Conservation (phyloP, 2,329 filamentous ascomycete genomes). For the Madurella mycetomatis region DNA sequence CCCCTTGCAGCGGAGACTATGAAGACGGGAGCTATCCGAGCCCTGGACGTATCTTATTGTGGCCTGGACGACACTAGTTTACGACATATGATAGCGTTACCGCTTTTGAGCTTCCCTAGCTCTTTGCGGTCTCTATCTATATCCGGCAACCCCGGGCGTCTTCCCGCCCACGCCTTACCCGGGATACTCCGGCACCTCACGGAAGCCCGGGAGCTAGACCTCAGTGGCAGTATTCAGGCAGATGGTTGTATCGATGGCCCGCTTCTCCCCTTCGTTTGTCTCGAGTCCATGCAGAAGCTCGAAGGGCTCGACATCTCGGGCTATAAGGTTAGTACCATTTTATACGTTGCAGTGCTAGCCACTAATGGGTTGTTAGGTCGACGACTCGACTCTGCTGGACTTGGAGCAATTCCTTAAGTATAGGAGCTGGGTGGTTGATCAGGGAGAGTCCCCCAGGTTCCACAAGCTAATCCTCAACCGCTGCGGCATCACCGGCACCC, state of each 20-base stretch:
- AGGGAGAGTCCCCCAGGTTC: conserved; percentile 35
- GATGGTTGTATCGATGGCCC: conserved; percentile 41
- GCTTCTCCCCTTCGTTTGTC: conserved; percentile 42
- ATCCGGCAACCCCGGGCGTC: conserved; percentile 49
- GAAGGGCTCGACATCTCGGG: conserved; percentile 53
- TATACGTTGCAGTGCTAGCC: neutral
- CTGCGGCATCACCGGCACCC: conserved; percentile 48
- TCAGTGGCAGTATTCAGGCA: conserved; percentile 48
- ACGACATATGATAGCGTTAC: conserved; percentile 43
- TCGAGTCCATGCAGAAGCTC: conserved; percentile 42
- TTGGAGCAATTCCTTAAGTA: conserved; percentile 42
- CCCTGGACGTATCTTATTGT: conserved; percentile 49
- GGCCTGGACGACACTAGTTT: conserved; percentile 47
- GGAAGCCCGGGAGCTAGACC: conserved; percentile 45
- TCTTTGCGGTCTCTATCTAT: conserved; percentile 47
- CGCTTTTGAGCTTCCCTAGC: conserved; percentile 40
- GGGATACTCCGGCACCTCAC: conserved; percentile 41
- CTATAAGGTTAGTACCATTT: conserved; percentile 39
- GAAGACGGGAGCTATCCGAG: conserved; percentile 35
- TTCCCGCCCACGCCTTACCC: conserved; percentile 45
- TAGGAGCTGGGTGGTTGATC: conserved; percentile 13
- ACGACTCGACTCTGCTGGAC: conserved; percentile 44
- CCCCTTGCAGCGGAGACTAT: conserved; percentile 27
- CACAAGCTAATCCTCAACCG: conserved; percentile 46
- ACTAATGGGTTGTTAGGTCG: conserved; percentile 35